Conservation (phyloP, 2,329 filamentous ascomycete genomes). For the Tolypocladium cylindrosporum region DNA sequence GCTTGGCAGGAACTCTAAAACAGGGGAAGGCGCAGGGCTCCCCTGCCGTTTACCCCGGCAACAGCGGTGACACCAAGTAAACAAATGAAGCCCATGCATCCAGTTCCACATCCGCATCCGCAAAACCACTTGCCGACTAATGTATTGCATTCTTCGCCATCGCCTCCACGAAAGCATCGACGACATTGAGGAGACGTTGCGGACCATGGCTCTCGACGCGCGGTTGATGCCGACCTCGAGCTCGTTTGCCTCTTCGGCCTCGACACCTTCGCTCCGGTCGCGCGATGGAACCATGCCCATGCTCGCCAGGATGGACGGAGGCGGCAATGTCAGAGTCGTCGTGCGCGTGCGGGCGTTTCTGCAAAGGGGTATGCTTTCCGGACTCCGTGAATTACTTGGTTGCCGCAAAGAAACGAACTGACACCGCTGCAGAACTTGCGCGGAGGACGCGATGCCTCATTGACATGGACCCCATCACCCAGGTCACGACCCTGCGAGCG, state of each 20-base stretch:
- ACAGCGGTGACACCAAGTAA: constrained; percentile 21
- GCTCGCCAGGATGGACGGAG: constrained; percentile 46
- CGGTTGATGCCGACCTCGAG: constrained; percentile 35
- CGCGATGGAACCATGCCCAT: constrained; percentile 56
- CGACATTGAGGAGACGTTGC: constrained; percentile 28
- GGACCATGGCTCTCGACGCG: constrained; percentile 30
- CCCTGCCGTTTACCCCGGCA: constrained; percentile 22
- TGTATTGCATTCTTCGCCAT: constrained; percentile 29
- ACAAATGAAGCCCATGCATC: constrained; percentile 15
- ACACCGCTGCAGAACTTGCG: constrained; percentile 55
- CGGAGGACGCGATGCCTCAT: constrained; percentile 77
- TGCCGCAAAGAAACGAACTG: neutral
- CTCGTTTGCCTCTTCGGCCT: constrained; percentile 51
- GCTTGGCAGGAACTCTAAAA: neutral
- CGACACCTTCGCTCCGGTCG: constrained; percentile 67
- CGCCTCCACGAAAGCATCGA: constrained; percentile 29
- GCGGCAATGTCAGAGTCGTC: constrained; percentile 74
- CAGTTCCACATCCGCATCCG: neutral
- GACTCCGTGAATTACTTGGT: no score
- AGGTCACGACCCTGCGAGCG: constrained; percentile 71
- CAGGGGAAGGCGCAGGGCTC: neutral
- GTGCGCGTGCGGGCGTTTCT: constrained; percentile 74
- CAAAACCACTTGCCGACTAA: constrained; percentile 8
- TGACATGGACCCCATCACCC: constrained; percentile 78
- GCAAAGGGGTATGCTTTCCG: constrained; percentile 44